Conservation (phyloP, 257 asterid species). For the Lycium ferocissimum region DNA sequence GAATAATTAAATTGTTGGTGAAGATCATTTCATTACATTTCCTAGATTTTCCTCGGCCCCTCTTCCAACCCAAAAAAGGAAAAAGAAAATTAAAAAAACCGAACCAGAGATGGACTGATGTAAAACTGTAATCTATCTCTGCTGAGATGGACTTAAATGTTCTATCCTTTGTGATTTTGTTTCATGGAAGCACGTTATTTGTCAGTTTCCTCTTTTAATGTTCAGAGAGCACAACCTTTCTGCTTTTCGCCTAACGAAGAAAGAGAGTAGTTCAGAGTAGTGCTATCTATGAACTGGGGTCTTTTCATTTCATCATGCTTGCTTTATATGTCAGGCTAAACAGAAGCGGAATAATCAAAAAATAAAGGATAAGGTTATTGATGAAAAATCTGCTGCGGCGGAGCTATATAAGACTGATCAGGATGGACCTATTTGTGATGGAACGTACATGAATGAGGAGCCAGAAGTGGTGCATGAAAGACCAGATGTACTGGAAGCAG, state of each 20-base stretch:
- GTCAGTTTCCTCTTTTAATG: not conserved
- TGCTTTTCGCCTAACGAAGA: not conserved
- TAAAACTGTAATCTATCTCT: not conserved
- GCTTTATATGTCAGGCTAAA: conserved; percentile 61
- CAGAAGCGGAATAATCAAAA: conserved; percentile 77
- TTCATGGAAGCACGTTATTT: not conserved
- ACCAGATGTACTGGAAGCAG: conserved; percentile 61
- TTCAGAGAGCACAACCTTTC: not conserved
- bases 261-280: not conserved
- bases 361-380: conserved; percentile 71
- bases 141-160: not conserved
- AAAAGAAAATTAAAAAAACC: not conserved
- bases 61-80: not conserved
- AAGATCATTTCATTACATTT: not conserved
- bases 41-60: not conserved
- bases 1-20: conserved; percentile 5
- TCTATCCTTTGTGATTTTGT: conserved; percentile 1
- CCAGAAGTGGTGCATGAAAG: conserved; percentile 52
- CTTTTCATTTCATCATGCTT: conserved; percentile 24
- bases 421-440: conserved; percentile 50
- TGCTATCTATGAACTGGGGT: not conserved
- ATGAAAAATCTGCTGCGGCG: conserved; percentile 49
- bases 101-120: not conserved
- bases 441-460: conserved; percentile 42
- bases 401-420: conserved; percentile 52